Evolutionary conservation across 1,284 basidiomycete genomes (phyloP).

Genomic region (Apiotrichum mycotoxinovorans): DNA sequence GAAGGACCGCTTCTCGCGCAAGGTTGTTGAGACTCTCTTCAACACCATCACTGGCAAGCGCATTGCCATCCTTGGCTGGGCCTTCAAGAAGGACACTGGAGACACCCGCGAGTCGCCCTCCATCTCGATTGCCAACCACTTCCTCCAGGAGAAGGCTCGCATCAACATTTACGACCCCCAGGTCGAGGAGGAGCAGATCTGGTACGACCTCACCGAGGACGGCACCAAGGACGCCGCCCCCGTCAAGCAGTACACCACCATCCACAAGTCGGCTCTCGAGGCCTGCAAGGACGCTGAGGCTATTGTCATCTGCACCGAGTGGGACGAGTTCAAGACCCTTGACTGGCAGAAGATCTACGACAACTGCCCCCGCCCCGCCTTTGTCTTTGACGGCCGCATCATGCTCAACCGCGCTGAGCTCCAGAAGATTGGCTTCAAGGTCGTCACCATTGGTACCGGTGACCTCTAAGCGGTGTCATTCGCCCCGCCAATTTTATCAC

Average conservation of each 20-base stretch:
- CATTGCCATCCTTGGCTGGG: conserved; percentile 86
- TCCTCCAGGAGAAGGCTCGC: conserved; percentile 81
- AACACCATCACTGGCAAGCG: conserved; percentile 79
- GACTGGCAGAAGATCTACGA: conserved; percentile 81
- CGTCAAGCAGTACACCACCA: conserved; percentile 78
- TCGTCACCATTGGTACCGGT: conserved; percentile 54
- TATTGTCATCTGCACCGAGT: conserved; percentile 83
- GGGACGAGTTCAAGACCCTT: conserved; percentile 91
- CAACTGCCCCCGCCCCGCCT: conserved; percentile 92
- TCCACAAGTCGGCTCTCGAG: conserved; percentile 71
- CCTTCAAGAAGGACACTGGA: conserved; percentile 94
- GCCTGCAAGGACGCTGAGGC: conserved; percentile 88
- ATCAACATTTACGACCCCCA: conserved; percentile 92
- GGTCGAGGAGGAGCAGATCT: conserved; percentile 56
- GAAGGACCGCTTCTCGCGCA: conserved; percentile 81
- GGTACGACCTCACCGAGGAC: conserved; percentile 56
- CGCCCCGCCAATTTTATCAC: neutral
- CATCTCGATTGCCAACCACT: conserved; percentile 90
- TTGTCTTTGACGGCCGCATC: conserved; percentile 71
- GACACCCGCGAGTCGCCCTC: conserved; percentile 97
- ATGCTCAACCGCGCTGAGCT: conserved; percentile 77
- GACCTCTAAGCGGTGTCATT: conserved; percentile 33
- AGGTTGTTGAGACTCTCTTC: conserved; percentile 91
- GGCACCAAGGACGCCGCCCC: conserved; percentile 43
- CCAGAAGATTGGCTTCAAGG: conserved; percentile 87